phyloP scores from a whole-genome alignment of 345 rosid species.

The Boechera retrofracta region DNA sequence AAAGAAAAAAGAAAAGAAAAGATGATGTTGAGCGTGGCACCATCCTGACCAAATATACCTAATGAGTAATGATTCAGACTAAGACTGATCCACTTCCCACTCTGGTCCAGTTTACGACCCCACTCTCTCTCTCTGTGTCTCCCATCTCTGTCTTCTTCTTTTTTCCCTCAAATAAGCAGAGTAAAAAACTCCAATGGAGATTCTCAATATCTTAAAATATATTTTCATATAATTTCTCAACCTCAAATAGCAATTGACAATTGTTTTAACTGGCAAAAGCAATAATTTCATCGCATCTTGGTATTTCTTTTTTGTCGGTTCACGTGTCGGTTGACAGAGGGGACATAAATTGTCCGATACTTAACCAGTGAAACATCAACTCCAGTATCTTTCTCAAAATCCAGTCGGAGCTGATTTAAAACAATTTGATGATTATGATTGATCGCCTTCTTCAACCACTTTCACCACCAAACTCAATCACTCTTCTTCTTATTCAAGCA shows the following conservation, averaged over 20 bases:
- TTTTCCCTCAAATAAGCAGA: conserved; percentile 30
- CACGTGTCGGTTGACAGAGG: conserved; percentile 41
- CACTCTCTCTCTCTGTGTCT: neutral
- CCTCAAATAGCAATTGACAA: conserved; percentile 33
- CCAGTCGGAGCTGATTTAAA: conserved; percentile 14
- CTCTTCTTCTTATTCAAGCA: conserved; percentile 54
- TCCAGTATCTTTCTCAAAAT: conserved; percentile 34
- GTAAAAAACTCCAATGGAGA: conserved; percentile 17
- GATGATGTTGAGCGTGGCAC: conserved; percentile 38
- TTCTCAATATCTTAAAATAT: conserved; percentile 18
- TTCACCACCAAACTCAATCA: conserved; percentile 53
- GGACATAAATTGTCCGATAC: conserved; percentile 44
- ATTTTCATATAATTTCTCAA: neutral
- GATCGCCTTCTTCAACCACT: conserved; percentile 58
- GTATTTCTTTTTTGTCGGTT: conserved; percentile 38
- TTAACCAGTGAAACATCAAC: conserved; percentile 43
- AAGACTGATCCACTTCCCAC: conserved; percentile 40
- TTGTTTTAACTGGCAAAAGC: conserved; percentile 19
- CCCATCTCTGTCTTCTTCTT: conserved; percentile 20
- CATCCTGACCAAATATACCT: conserved; percentile 37
- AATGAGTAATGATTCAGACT: conserved; percentile 35
- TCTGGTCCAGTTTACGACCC: conserved; percentile 37
- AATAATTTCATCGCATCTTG: conserved; percentile 23
- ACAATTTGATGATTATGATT: conserved; percentile 47
- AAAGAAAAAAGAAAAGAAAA: neutral